Conservation (phyloP, 129 eudicot species). For the Saussurea involucrata region DNA sequence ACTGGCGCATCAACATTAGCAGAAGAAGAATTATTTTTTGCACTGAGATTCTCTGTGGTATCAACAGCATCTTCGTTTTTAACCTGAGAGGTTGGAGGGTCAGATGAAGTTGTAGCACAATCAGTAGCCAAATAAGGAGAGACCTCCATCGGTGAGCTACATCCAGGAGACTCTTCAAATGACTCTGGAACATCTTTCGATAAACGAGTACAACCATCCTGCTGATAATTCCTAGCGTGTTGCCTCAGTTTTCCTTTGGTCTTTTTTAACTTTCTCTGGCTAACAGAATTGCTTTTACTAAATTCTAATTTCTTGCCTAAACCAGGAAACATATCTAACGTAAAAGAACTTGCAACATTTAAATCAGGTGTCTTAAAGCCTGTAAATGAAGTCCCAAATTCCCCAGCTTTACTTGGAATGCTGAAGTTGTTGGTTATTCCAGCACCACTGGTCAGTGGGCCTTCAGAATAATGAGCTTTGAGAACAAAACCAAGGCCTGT, state of each 20-base stretch:
- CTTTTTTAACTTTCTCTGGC: conserved; percentile 49
- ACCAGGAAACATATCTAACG: conserved; percentile 42
- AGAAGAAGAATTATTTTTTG: conserved; percentile 20
- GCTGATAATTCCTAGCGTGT: conserved; percentile 18
- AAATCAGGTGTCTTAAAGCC: conserved; percentile 43
- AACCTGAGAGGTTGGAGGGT: conserved; percentile 33
- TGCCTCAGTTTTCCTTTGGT: conserved; percentile 48
- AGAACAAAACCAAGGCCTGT: conserved; percentile 25
- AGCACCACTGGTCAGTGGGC: conserved; percentile 17
- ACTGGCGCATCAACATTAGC: conserved; percentile 38
- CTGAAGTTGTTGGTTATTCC: conserved; percentile 36
- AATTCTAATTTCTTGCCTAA: conserved; percentile 39
- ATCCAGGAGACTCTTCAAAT: conserved; percentile 52
- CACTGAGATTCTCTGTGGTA: neutral
- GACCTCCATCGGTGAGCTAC: conserved; percentile 92
- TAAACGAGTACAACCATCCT: conserved; percentile 4
- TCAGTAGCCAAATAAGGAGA: conserved; percentile 64
- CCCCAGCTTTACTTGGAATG: conserved; percentile 28
- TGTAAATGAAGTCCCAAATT: conserved; percentile 25
- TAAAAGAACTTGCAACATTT: conserved; percentile 35
- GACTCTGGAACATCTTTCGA: conserved; percentile 30
- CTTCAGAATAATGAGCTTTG: conserved; percentile 21
- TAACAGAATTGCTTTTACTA: conserved; percentile 30
- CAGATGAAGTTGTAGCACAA: conserved; percentile 25
- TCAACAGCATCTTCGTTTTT: conserved; percentile 19